Evolutionary conservation across 176 grass and related monocot genomes (phyloP).

Genomic region (Miscanthus lutarioriparius): DNA sequence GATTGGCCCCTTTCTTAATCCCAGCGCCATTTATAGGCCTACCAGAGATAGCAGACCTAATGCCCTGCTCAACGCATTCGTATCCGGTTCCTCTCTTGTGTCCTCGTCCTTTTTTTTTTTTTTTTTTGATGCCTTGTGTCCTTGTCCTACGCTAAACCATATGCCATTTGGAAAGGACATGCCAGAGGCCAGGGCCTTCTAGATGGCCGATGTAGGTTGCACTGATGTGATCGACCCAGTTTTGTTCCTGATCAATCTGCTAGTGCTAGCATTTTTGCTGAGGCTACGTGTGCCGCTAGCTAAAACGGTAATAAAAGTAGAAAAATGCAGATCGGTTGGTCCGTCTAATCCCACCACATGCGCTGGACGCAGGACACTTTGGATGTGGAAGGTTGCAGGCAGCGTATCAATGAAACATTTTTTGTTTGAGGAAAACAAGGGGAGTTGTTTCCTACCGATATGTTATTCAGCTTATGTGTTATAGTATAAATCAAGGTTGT

Average conservation of each 20-base stretch:
- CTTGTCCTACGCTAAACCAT: neutral
- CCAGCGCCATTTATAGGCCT: conserved; percentile 1
- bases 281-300: neutral
- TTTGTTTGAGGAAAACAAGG: too few species aligned
- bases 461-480: too few species aligned
- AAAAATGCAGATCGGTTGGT: neutral
- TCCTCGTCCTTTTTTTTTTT: conserved; percentile 34
- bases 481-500: too few species aligned
- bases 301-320: neutral
- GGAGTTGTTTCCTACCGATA: too few species aligned
- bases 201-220: neutral
- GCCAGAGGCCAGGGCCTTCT: neutral
- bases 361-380: neutral
- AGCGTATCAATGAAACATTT: too few species aligned
- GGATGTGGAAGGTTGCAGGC: neutral
- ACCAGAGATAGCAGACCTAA: conserved; percentile 42
- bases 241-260: neutral
- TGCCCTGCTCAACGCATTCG: neutral
- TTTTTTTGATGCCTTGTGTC: too few species aligned
- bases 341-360: neutral
- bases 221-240: neutral
- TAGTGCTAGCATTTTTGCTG: neutral
- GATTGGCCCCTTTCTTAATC: neutral
- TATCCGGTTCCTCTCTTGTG: neutral
- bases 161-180: neutral